Base-by-base conservation (phyloP, 176 grass and related monocot genomes). In the Phragmites australis region DNA sequence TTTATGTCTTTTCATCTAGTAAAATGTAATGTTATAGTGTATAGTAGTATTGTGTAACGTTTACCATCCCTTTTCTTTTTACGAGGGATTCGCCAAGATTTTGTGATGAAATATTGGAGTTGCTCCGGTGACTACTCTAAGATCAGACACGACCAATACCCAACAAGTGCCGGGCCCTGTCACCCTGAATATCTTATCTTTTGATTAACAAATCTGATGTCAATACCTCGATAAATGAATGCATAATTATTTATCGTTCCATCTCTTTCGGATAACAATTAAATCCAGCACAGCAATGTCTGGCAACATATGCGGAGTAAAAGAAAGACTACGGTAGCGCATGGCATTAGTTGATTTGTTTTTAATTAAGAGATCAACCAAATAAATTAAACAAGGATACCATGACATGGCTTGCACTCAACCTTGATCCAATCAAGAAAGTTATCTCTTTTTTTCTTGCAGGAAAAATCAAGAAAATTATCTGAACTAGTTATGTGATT, bases 211-310 rank as follows among this genome's bases (percentile, higher is more conserved):
- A 70, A 45, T 26, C 9, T 9, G 44, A 39, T 27, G 32, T 46
- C 65, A 83, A 83, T 40, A 71, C 67, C 67, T 77, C 17, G 6
- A 29, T 19, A 23, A n/a, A 34, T 13, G 32, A 44, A 44, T 61
- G 70, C 45, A 0, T 6, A 50, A 40, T 83, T 73, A 44, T 80
- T 46, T 84, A 80, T 80, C 2, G 2, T 84, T 75, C 41, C 39
- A 14, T 89, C 76, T 81, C 52, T 89, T 75, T 89, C 61, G 12
- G 70, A 80, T 84, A 44, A 51, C 39, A n/a, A n/a, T n/a, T n/a
- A 73, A 66, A 67, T 15, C 74, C 59, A 66, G 39, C 26, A 44
- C 44, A 81, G 4, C 58, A 62, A 43, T 53, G 49, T 61, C 44
- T 29, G 44, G 25, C n/a, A 70, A 34, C 53, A 81, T 55, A 59